Percentiles rank a stretch among this genome's conserved stretches.
Conservation (phyloP, 2,329 filamentous ascomycete genomes). For the Penicillium sp. region DNA sequence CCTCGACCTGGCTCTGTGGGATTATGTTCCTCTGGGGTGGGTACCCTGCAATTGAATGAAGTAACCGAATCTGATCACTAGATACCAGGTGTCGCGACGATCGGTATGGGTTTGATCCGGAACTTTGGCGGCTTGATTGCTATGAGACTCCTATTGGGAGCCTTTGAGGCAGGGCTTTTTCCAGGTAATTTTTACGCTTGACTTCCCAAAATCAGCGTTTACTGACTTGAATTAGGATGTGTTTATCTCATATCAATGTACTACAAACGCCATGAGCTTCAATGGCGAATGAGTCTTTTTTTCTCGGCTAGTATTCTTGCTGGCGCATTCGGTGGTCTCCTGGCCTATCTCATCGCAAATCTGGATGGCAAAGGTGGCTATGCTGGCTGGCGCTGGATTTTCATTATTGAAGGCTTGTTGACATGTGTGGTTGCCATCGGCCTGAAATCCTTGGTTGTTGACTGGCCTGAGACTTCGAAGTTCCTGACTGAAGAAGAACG, state of each 20-base stretch:
- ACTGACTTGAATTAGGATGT: too few relatives aligned
- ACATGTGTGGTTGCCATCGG: slow-evolving; percentile 25
- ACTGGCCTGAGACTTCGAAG: slow-evolving; percentile 24
- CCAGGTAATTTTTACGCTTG: too few relatives aligned
- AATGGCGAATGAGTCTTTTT: slow-evolving; percentile 26
- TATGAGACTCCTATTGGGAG: too few relatives aligned
- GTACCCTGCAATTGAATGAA: too few relatives aligned
- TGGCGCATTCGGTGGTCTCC: slow-evolving; percentile 29
- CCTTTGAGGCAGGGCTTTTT: too few relatives aligned
- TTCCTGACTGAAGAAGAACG: slow-evolving; percentile 25
- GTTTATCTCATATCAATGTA: too few relatives aligned
- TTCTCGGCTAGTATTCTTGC: slow-evolving; percentile 25
- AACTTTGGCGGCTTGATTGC: too few relatives aligned
- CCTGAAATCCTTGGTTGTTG: slow-evolving; percentile 21
- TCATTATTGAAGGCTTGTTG: slow-evolving; percentile 29
- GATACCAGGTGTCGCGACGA: too few relatives aligned
- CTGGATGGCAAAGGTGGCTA: slow-evolving; percentile 29
- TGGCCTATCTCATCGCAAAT: slow-evolving; percentile 27
- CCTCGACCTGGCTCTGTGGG: slow-evolving; percentile 44
- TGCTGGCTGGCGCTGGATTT: slow-evolving; percentile 34
- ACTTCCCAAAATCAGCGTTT: too few relatives aligned
- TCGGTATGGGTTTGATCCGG: too few relatives aligned
- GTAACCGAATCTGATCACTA: too few relatives aligned
- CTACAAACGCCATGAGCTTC: slow-evolving; percentile 26
- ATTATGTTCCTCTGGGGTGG: slow-evolving; percentile 46